phyloP scores from a whole-genome alignment of 2,329 filamentous ascomycete genomes.

The Microascus cirrosus region DNA sequence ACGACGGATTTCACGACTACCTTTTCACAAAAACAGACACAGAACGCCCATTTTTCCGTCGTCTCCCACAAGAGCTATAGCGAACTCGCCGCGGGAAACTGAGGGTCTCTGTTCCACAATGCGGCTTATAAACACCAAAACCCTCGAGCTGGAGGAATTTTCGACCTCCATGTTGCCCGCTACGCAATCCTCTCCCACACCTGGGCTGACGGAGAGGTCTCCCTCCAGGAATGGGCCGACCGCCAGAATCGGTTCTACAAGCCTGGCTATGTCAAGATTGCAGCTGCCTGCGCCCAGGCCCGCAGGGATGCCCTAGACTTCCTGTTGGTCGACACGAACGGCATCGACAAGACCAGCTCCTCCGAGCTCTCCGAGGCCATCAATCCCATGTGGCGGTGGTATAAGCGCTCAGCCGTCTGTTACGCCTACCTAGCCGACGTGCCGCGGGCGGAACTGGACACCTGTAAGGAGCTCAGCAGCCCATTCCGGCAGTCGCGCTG shows the following conservation, averaged over 20 bases:
- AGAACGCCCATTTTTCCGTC: no score
- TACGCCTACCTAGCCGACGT: constrained; percentile 8
- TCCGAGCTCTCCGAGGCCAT: constrained; percentile 4
- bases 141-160: constrained; percentile 9
- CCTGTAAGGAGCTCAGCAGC: neutral
- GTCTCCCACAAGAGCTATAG: no score
- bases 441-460: neutral
- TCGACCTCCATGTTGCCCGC: constrained; percentile 5
- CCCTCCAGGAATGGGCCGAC: constrained; percentile 2
- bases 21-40: no score
- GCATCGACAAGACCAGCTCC: constrained; percentile 10
- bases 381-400: constrained; percentile 9
- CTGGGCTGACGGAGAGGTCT: constrained; percentile 14
- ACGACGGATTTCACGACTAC: no score
- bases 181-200: constrained; percentile 24
- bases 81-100: no score
- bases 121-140: constrained; percentile 12
- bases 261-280: neutral
- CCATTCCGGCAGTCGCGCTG: constrained; percentile 8
- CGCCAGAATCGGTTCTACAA: neutral
- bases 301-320: neutral
- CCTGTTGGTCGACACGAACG: constrained; percentile 9
- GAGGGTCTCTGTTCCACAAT: no score
- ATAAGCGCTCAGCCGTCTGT: constrained; percentile 5
- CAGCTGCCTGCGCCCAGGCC: neutral